A percentile compares a stretch with the other conserved stretches of the same genome.
Conservation (phyloP, 2,329 filamentous ascomycete genomes). For the Talaromyces islandicus region DNA sequence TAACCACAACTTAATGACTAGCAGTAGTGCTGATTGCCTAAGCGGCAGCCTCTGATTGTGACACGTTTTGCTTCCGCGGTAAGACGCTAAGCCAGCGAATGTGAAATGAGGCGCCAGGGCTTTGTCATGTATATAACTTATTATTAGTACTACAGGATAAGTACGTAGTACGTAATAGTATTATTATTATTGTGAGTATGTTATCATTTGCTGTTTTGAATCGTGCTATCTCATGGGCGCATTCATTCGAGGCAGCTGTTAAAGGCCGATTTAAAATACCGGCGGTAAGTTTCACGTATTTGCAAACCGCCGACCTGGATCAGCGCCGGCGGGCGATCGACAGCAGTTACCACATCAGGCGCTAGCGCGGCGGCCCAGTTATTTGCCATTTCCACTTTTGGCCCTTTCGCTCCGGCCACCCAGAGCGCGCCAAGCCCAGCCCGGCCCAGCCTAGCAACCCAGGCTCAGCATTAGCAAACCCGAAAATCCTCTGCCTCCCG, state of each 20-base stretch:
- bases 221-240: too few species aligned
- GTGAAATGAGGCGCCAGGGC: neutral
- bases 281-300: neutral
- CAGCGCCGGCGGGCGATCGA: constrained; percentile 7
- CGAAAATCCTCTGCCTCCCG: neutral
- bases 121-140: neutral
- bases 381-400: neutral
- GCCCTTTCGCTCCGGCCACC: neutral
- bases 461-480: neutral
- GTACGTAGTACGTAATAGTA: too few species aligned
- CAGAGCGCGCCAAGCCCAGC: neutral
- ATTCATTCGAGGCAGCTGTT: neutral
- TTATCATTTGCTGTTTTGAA: too few species aligned
- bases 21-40: neutral
- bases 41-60: neutral
- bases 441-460: neutral
- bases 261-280: neutral
- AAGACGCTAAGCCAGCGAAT: neutral
- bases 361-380: neutral
- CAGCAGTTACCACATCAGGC: neutral
- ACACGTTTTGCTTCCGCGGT: neutral
- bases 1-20: neutral
- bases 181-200: too few species aligned
- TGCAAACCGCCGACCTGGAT: neutral
- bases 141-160: too few species aligned